These are phyloP conservation scores for Coprinopsis sp. DNA, from an alignment of 768 basidiomycete genomes.

Conservation along the genomic window DNA sequence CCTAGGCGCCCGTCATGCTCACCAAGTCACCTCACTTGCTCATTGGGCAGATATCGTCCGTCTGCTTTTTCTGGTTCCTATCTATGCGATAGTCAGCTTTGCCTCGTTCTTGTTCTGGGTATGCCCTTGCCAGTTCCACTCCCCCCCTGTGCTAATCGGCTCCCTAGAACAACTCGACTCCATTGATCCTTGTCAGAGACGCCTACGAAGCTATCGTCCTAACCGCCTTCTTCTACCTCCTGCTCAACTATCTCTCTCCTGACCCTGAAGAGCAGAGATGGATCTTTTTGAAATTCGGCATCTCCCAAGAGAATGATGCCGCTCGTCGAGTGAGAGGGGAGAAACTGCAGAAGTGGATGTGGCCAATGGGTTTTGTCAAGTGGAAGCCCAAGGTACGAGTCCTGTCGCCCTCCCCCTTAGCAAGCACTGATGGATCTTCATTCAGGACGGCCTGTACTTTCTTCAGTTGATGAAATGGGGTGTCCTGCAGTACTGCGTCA, in stretches of 20 bases:
- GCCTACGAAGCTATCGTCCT: constrained; percentile 74
- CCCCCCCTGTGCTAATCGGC: constrained; percentile 5
- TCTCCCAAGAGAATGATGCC: constrained; percentile 53
- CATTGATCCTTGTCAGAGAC: constrained; percentile 65
- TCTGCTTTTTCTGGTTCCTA: constrained; percentile 72
- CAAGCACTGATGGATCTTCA: constrained; percentile 6
- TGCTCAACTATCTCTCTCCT: constrained; percentile 65
- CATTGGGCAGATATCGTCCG: constrained; percentile 75
- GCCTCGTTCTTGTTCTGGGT: constrained; percentile 73
- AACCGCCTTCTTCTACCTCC: constrained; percentile 74
- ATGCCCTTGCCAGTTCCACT: constrained; percentile 12
- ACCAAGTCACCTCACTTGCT: neutral
- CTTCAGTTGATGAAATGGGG: constrained; percentile 75
- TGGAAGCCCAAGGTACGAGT: constrained; percentile 53
- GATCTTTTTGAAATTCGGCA: constrained; percentile 51
- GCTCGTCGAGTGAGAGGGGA: constrained; percentile 39
- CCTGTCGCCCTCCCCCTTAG: neutral
- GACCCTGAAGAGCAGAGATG: constrained; percentile 56
- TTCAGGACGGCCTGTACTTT: constrained; percentile 62
- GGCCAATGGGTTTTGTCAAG: constrained; percentile 59
- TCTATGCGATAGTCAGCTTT: constrained; percentile 66
- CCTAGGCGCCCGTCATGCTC: neutral
- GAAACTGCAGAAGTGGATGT: constrained; percentile 56
- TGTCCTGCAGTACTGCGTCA: constrained; percentile 67
- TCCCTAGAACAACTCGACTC: constrained; percentile 58